A percentile compares a stretch with the other conserved stretches of the same genome.
Evolutionary conservation across 352 stramenopile genomes (phyloP).

Genomic region (Globisporangium radiosum): DNA sequence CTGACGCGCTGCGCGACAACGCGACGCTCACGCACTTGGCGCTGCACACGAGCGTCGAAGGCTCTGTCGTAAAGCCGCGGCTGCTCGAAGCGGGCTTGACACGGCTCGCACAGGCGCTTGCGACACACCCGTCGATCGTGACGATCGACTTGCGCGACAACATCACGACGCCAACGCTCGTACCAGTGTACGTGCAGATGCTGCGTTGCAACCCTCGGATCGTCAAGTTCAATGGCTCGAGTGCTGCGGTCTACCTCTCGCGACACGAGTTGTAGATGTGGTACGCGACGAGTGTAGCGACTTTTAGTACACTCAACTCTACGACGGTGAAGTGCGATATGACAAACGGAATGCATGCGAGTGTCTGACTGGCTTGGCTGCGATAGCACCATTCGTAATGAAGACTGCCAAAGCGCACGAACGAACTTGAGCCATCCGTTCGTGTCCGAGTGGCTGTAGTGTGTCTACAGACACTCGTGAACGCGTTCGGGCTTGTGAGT

Average conservation of each 20-base stretch:
- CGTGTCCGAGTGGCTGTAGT: too few relatives aligned
- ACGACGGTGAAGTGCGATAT: too few relatives aligned
- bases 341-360: not conserved
- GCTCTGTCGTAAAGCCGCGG: conserved; percentile 20
- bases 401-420: too few relatives aligned
- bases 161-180: conserved; percentile 20
- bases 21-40: conserved; percentile 35
- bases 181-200: conserved; percentile 30
- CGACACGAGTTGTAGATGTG: conserved; percentile 22
- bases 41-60: conserved; percentile 38
- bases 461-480: too few relatives aligned
- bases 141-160: conserved; percentile 54
- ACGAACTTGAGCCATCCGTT: too few relatives aligned
- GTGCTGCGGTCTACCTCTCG: conserved; percentile 39
- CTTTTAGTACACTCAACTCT: too few relatives aligned
- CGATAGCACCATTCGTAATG: not conserved
- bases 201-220: conserved; percentile 34
- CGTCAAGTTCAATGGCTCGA: conserved; percentile 53
- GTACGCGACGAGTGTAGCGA: not conserved
- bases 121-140: conserved; percentile 27
- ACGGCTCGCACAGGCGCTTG: conserved; percentile 25
- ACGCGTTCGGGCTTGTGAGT: too few relatives aligned
- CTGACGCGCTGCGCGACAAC: conserved; percentile 37
- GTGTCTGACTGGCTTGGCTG: not conserved
- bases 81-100: conserved; percentile 40